These are phyloP conservation scores for Cladosporium oxysporum DNA, from an alignment of 2,329 filamentous ascomycete genomes.

Conservation along the genomic window DNA sequence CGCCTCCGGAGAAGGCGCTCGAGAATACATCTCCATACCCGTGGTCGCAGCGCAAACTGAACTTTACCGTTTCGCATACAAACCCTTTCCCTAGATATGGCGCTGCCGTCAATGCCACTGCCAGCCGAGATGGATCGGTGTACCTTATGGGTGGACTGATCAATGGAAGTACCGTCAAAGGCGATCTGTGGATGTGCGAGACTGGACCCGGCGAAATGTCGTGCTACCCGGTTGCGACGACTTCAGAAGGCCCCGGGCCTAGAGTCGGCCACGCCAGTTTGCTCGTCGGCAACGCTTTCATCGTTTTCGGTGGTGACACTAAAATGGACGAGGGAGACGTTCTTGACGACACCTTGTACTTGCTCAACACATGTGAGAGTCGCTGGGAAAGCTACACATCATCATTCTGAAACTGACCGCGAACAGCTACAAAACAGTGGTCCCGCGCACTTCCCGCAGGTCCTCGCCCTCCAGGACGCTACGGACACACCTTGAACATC, in stretches of 20 bases:
- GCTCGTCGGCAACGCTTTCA: constrained; percentile 96
- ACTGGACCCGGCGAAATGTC: constrained; percentile 77
- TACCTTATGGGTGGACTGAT: constrained; percentile 98
- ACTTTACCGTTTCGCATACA: constrained; percentile 77
- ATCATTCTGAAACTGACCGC: constrained; percentile 33
- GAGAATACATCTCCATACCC: constrained; percentile 81
- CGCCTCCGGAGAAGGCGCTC: constrained; percentile 44
- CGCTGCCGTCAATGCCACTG: constrained; percentile 87
- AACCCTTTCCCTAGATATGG: constrained; percentile 96
- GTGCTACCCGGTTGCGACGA: constrained; percentile 89
- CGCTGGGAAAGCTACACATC: not conserved
- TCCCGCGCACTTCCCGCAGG: constrained; percentile 88
- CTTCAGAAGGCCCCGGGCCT: constrained; percentile 89
- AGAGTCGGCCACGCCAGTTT: constrained; percentile 92
- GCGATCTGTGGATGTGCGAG: constrained; percentile 97
- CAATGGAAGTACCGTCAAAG: constrained; percentile 92
- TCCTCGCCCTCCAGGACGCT: constrained; percentile 81
- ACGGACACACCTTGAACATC: constrained; percentile 95
- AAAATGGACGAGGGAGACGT: constrained; percentile 92
- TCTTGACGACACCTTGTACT: constrained; percentile 91
- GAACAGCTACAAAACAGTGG: constrained; percentile 91
- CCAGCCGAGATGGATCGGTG: constrained; percentile 94
- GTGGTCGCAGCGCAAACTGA: constrained; percentile 88
- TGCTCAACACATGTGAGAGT: constrained; percentile 91
- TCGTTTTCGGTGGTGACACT: constrained; percentile 97